Base-by-base conservation (phyloP, 129 eudicot species). In the Helianthus tuberosus region DNA sequence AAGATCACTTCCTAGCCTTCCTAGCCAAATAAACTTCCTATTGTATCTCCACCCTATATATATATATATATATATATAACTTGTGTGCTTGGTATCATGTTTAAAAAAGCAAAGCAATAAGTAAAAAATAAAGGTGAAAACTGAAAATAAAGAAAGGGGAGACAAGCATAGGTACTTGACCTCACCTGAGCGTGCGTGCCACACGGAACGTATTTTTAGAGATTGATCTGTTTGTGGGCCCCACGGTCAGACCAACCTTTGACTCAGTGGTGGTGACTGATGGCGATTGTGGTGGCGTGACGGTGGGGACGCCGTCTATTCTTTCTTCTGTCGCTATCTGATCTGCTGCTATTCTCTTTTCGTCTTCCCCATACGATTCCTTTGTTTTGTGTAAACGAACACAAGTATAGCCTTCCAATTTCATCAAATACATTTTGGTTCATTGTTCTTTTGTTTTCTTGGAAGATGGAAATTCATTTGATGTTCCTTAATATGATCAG, bases 301-400 rank as follows among this genome's bases (percentile, higher is more conserved):
- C 10, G 57, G 67, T 57, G 68, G 29, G 4, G 25, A 64, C 60
- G 25, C 11, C 38, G 64, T 35, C 25, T n/a, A 11, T 0, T 39
- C 11, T 23, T 20, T 6, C 57, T 76, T 11, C 16, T 49, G 81
- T 77, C 81, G 23, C 70, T 17, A 29, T 68, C 68, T 44, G 43
- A 27, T 44, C 35, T 35, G 48, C 67, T 70, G 16, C 47, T 41
- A 6, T 60, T 11, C 49, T 62, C 64, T 64, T 60, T 77, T 69
- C 57, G 70, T 17, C 52, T 77, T 77, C 64, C 82, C 82, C 25
- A 32, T 63, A 41, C 71, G 72, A 78, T 78, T 78, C 82, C 50
- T 62, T 76, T 54, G 80, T 74, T 68, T 75, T 75, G 59, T 66
- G 66, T 75, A 29, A 75, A 75, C 79, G 48, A 66, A 75, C 79